A percentile compares a stretch with the other conserved stretches of the same genome.
Conservation (phyloP, 345 rosid species). For the Triadica sebifera region DNA sequence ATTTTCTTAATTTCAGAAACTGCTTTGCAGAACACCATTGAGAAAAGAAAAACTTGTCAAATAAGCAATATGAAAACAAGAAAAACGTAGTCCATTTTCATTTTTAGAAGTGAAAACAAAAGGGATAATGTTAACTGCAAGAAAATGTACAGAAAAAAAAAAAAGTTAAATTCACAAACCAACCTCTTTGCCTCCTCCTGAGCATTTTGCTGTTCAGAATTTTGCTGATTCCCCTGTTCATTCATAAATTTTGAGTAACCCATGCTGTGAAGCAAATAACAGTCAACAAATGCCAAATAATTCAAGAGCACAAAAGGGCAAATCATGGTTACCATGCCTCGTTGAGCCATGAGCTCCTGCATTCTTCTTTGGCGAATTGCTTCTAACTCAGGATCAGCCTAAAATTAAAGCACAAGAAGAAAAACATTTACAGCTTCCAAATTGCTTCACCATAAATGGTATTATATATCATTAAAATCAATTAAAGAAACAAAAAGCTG, state of each 20-base stretch:
- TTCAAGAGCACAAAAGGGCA: neutral
- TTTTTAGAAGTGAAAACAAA: neutral
- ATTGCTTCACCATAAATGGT: neutral
- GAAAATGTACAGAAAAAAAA: neutral
- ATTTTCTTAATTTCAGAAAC: neutral
- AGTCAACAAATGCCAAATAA: neutral
- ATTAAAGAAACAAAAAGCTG: neutral
- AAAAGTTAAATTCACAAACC: slow-evolving; percentile 17
- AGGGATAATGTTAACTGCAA: neutral
- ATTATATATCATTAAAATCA: neutral
- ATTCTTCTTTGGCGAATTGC: slow-evolving; percentile 93
- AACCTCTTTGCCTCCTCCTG: slow-evolving; percentile 91
- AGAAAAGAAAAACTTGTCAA: neutral
- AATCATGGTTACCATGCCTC: slow-evolving; percentile 48
- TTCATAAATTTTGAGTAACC: slow-evolving; percentile 6
- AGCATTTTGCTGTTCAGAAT: slow-evolving; percentile 68
- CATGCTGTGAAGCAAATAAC: neutral
- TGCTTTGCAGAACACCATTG: neutral
- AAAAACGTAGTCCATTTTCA: neutral
- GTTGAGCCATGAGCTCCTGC: slow-evolving; percentile 95
- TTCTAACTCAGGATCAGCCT: slow-evolving; percentile 97
- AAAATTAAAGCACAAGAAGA: slow-evolving; percentile 11
- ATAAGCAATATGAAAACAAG: neutral
- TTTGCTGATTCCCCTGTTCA: slow-evolving; percentile 59
- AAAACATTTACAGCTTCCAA: neutral